Percentiles rank a stretch among this genome's conserved stretches.
Conservation (phyloP, 2,329 filamentous ascomycete species). For the Harringtonia aguacate region DNA sequence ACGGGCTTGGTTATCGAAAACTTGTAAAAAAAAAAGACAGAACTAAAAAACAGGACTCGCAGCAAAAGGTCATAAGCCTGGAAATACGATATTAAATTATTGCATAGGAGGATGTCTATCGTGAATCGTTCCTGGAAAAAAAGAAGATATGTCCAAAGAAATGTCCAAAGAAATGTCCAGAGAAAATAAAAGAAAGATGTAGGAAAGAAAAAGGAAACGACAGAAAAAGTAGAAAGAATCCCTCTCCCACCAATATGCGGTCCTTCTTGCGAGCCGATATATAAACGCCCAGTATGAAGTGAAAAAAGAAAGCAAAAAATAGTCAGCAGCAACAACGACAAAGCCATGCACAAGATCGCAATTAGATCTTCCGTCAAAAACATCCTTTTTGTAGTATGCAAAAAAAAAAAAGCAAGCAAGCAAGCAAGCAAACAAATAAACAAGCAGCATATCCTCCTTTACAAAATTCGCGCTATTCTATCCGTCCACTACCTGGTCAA, state of each 20-base stretch:
- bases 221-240: background rate
- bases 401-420: too few species aligned
- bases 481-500: too few species aligned
- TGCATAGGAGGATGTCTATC: constrained; percentile 5
- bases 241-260: background rate
- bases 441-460: too few species aligned
- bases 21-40: background rate
- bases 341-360: background rate
- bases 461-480: too few species aligned
- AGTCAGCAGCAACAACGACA: background rate
- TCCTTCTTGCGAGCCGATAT: too few species aligned
- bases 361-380: too few species aligned
- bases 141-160: constrained; percentile 2
- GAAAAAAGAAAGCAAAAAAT: background rate
- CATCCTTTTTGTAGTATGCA: too few species aligned
- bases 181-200: background rate
- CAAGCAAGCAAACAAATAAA: too few species aligned
- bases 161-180: background rate
- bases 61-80: background rate
- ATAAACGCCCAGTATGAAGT: background rate
- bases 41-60: background rate
- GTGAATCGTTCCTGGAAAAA: constrained; percentile 6
- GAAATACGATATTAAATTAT: constrained; percentile 6
- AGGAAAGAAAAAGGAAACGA: background rate
- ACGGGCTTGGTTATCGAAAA: too few species aligned